phyloP scores from a whole-genome alignment of 257 asterid species.

The Mitragyna speciosa region DNA sequence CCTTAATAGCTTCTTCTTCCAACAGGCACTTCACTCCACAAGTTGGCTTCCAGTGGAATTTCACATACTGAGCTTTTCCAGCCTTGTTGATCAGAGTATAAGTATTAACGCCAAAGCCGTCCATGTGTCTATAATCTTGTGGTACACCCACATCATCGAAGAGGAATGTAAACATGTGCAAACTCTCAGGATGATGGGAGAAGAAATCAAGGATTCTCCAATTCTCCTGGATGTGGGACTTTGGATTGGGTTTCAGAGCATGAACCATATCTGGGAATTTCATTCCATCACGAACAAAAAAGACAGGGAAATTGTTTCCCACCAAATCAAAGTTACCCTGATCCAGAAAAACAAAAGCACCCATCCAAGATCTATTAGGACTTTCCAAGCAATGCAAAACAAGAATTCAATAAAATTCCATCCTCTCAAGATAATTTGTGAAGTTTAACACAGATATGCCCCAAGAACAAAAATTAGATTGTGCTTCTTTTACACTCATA shows the following conservation, averaged over 20 bases:
- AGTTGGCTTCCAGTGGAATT: conserved; percentile 98
- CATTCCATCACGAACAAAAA: conserved; percentile 89
- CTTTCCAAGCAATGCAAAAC: not conserved
- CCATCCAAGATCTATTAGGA: not conserved
- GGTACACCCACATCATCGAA: conserved; percentile 90
- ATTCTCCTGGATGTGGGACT: conserved; percentile 90
- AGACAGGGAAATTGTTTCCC: conserved; percentile 96
- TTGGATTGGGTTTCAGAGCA: conserved; percentile 90
- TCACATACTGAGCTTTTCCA: conserved; percentile 83
- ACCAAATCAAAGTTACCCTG: conserved; percentile 97
- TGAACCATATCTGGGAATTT: conserved; percentile 91
- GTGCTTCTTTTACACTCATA: not conserved
- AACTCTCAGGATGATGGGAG: conserved; percentile 94
- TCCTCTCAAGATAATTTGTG: too few species aligned
- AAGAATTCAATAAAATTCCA: not conserved
- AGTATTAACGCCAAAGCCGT: conserved; percentile 90
- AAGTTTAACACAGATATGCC: not conserved
- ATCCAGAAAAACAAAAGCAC: conserved; percentile 10
- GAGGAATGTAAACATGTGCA: conserved; percentile 77
- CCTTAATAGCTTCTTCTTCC: conserved; percentile 75
- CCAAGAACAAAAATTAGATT: not conserved
- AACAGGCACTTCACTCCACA: conserved; percentile 85
- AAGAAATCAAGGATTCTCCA: conserved; percentile 93
- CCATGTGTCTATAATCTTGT: conserved; percentile 97
- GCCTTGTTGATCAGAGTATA: conserved; percentile 82